Evolutionary conservation across 305 asterid genomes (phyloP).

Genomic region (Ajuga reptans): DNA sequence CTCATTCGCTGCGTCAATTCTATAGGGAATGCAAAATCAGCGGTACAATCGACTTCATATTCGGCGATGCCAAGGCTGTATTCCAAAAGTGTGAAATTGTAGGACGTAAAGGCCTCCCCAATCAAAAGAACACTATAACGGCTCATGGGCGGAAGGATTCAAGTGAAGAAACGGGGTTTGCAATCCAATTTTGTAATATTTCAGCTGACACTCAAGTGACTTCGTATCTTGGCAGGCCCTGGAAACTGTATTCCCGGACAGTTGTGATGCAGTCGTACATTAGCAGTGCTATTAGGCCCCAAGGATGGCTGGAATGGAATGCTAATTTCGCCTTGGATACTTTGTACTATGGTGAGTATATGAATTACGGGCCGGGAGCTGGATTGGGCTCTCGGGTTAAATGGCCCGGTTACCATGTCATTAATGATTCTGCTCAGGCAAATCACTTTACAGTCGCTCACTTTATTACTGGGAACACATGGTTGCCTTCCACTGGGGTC

Average conservation of each 20-base stretch:
- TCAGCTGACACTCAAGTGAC: conserved; percentile 34
- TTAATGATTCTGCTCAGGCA: conserved; percentile 37
- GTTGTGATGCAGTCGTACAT: conserved; percentile 54
- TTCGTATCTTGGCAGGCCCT: conserved; percentile 63
- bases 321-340: conserved; percentile 36
- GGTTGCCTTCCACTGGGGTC: conserved; percentile 63
- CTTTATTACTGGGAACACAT: conserved; percentile 42
- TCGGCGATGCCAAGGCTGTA: conserved; percentile 48
- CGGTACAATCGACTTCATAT: conserved; percentile 62
- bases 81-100: conserved; percentile 43
- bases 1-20: conserved; percentile 59
- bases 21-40: conserved; percentile 48
- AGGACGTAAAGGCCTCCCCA: conserved; percentile 41
- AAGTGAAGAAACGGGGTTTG: conserved; percentile 43
- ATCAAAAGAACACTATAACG: conserved; percentile 54
- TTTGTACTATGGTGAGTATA: conserved; percentile 51
- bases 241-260: conserved; percentile 52
- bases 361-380: conserved; percentile 64
- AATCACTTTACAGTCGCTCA: conserved; percentile 41
- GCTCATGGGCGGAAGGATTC: conserved; percentile 61
- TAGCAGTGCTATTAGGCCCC: conserved; percentile 38
- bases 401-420: conserved; percentile 51
- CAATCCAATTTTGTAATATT: conserved; percentile 48
- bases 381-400: conserved; percentile 40
- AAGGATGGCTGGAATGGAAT: conserved; percentile 60